phyloP scores from a whole-genome alignment of 1,284 basidiomycete genomes.

The Ganoderma lucidum region DNA sequence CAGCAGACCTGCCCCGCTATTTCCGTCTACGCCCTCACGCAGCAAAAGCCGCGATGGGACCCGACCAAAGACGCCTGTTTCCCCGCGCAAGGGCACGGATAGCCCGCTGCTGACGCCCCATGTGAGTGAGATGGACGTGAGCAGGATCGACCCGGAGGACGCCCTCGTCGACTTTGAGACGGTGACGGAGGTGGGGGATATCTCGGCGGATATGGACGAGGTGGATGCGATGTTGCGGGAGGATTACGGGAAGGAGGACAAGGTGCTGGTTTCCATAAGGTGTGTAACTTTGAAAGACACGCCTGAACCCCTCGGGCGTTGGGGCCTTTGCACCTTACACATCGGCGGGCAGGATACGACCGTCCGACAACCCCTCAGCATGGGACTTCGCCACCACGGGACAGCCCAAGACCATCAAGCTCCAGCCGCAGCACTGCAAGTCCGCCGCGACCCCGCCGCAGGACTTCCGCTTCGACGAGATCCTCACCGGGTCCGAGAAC shows the following conservation, averaged over 20 bases:
- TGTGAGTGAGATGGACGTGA: constrained; percentile 78
- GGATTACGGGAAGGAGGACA: constrained; percentile 75
- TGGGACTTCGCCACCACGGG: constrained; percentile 56
- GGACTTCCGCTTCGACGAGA: constrained; percentile 77
- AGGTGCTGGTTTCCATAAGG: constrained; percentile 90
- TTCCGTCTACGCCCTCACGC: constrained; percentile 60
- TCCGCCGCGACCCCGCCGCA: constrained; percentile 52
- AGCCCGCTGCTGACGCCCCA: constrained; percentile 55
- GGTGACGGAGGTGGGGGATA: constrained; percentile 66
- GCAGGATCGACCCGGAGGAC: constrained; percentile 77
- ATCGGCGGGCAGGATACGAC: constrained; percentile 69
- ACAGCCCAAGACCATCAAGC: constrained; percentile 57
- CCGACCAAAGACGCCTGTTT: constrained; percentile 55
- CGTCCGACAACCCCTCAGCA: constrained; percentile 61
- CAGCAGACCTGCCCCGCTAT: constrained; percentile 47
- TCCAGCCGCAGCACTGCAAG: constrained; percentile 63
- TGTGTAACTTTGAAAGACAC: constrained; percentile 43
- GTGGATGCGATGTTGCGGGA: constrained; percentile 60
- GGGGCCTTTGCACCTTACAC: background rate
- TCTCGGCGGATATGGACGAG: constrained; percentile 61
- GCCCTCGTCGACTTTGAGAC: constrained; percentile 76
- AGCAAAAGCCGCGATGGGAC: constrained; percentile 45
- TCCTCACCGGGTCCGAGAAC: constrained; percentile 87
- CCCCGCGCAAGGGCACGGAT: constrained; percentile 50
- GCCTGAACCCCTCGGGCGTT: background rate